Percentiles rank a stretch among this genome's conserved stretches.
These are phyloP conservation scores for Mrakia frigida DNA, from an alignment of 768 basidiomycete genomes.

Conservation along the genomic window DNA sequence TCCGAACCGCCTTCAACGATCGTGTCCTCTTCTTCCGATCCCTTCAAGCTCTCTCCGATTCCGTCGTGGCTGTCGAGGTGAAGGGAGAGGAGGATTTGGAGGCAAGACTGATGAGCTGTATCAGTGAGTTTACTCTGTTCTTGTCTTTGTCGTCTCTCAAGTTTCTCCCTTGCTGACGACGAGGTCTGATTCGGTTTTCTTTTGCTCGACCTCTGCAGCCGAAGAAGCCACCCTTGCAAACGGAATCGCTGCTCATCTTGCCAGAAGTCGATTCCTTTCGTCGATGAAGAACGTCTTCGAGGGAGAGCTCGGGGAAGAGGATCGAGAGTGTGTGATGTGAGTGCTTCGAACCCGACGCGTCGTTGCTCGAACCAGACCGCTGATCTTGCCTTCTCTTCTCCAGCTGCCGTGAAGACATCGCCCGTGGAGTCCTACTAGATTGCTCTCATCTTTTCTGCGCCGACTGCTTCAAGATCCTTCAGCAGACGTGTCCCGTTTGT, in stretches of 20 bases:
- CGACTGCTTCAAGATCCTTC: slow-evolving; percentile 3
- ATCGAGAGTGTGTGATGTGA: slow-evolving; percentile 6
- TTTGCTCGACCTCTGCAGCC: not conserved
- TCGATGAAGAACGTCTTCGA: not conserved
- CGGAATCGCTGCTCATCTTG: not conserved
- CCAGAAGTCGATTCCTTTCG: not conserved
- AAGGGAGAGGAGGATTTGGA: not conserved
- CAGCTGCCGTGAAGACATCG: slow-evolving; percentile 15
- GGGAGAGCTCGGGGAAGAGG: not conserved
- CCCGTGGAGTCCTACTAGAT: not conserved
- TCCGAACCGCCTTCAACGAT: not conserved
- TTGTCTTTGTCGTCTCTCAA: too few species aligned
- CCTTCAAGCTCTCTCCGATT: not conserved
- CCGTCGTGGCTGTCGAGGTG: not conserved
- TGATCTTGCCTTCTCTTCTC: not conserved
- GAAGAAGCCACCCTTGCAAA: not conserved
- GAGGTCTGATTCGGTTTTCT: not conserved
- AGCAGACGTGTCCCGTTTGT: not conserved
- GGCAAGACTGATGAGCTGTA: not conserved
- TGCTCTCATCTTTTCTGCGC: slow-evolving; percentile 28
- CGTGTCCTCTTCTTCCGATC: not conserved
- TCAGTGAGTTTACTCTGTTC: not conserved
- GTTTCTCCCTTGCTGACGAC: too few species aligned
- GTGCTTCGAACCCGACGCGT: not conserved
- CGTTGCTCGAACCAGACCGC: too few species aligned